phyloP scores from a whole-genome alignment of 371 early-diverging fungal species.

The Rhizopus sp. region DNA sequence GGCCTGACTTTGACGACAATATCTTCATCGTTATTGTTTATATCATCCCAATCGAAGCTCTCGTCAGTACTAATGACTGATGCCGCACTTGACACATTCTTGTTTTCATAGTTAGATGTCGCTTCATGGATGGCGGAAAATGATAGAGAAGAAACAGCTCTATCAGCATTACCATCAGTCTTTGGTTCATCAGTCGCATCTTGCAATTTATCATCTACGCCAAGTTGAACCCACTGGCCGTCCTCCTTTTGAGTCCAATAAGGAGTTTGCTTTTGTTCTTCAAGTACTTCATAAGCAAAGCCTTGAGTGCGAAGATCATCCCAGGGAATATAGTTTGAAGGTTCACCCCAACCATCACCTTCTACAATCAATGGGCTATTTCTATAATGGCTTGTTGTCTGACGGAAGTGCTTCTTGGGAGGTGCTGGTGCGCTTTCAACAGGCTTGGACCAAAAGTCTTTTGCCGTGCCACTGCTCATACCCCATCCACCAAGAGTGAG shows the following conservation, averaged over 20 bases:
- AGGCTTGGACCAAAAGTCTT: not conserved
- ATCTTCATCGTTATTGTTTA: not conserved
- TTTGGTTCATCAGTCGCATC: not conserved
- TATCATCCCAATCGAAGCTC: conserved; percentile 7
- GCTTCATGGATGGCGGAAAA: not conserved
- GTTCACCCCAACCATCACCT: conserved; percentile 44
- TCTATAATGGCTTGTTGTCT: not conserved
- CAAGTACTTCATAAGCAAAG: conserved; percentile 36
- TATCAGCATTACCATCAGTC: not conserved
- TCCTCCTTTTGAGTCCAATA: conserved; percentile 32
- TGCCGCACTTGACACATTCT: not conserved
- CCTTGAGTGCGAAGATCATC: conserved; percentile 39
- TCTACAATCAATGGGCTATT: conserved; percentile 1
- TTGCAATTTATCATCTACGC: not conserved
- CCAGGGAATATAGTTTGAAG: conserved; percentile 33
- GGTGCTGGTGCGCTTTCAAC: not conserved
- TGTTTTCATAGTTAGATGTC: not conserved
- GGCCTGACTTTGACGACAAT: conserved; percentile 1
- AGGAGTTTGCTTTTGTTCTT: conserved; percentile 33
- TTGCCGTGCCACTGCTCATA: not conserved
- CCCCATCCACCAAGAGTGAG: not conserved
- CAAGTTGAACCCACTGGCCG: conserved; percentile 14
- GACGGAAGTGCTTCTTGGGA: not conserved
- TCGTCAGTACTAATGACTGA: conserved; percentile 19
- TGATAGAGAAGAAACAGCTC: not conserved